Evolutionary conservation across 768 basidiomycete genomes (phyloP), one percentile per base, ranked within the genome.

Genomic region (Tylopilus cervinicoccineus): DNA sequence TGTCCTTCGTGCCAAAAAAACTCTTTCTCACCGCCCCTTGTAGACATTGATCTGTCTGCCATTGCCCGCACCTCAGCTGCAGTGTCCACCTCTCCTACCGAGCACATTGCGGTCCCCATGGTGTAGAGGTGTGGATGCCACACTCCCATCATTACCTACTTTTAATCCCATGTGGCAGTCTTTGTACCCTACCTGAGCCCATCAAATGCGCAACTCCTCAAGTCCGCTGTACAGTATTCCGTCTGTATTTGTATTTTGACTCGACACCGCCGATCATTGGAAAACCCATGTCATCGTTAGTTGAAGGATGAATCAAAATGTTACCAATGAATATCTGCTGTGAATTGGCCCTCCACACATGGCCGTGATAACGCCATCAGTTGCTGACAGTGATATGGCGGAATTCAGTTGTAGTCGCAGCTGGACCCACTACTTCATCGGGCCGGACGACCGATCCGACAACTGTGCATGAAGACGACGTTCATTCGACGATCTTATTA

Each of bases 1-100:
- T 36, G 6, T 29, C 20, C 29, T 27, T 27, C n/a, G n/a, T n/a
- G n/a, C n/a, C n/a, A n/a, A n/a, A n/a, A n/a, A n/a, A n/a, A n/a
- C 41, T 33, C 28, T 26, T 43, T 50, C 49, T 55, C 32, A 52
- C 17, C 40, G 24, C 26, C 44, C 4, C 31, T 38, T 33, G 4
- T 45, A 64, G 64, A 57, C 41, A 69, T 80, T 36, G 87, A 93
- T 67, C 77, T 94, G 50, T 75, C 78, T 28, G 74, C 84, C 46
- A 93, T 94, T 59, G 92, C 92, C 13, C 82, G 88, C 57, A 88
- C 88, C 47, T 92, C 89, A 9, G 77, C 76, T 51, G 91, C 84
- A 12, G 79, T 82, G 24, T 81, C 79, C 53, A 70, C 67, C 51
- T 84, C 79, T 53, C 84, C 74, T 32, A 66, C 70, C 46, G 12